Evolutionary conservation across 2,329 filamentous ascomycete genomes (phyloP), one percentile per base, ranked within the genome.

Genomic region (Byssoonygena ceratinophila): DNA sequence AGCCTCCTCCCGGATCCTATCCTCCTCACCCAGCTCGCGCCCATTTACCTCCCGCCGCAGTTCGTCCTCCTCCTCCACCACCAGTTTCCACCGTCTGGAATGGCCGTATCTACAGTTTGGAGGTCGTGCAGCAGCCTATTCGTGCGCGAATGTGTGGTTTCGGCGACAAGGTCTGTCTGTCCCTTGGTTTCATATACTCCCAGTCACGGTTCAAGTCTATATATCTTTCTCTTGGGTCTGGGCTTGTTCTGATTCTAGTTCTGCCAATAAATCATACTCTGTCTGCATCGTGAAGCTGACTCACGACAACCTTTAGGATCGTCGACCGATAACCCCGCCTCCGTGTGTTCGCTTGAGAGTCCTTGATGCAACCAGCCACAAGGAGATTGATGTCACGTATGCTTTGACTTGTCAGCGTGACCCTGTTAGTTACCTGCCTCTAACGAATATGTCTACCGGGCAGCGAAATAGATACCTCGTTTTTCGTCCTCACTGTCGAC

Each of bases 61-160:
- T 23, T 4, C 47, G 47, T 14, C 36, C 27, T 65, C 36, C 27
- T 65, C 67, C 46, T 18, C 64, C 72, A n/a, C 64, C 65, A 5
- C 64, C 71, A 6, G 61, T 71, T 18, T 64, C 66, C 6, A 71
- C 68, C 47, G 60, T 68, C 37, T 71, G 67, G 46, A 68, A 73
- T 23, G 71, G 70, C 41, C 68, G 71, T 27, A 68, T 68, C 40
- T 74, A 69, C 68, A 85, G 82, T 56, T 77, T 95, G 47, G 75
- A 83, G 59, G 87, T 96, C 55, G 82, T 87, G 59, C 92, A 98
- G 72, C 89, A 97, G 68, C 92, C 92, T 47, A 78, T 87, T 62
- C 82, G 92, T 62, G 92, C 92, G 59, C 86, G 92, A 56, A 97
- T 97, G 92, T 98, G 92, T 73, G 92, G 92, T 6, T 98, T 97